phyloP scores from a whole-genome alignment of 1,284 basidiomycete genomes.

The Hymenochaete sp. region DNA sequence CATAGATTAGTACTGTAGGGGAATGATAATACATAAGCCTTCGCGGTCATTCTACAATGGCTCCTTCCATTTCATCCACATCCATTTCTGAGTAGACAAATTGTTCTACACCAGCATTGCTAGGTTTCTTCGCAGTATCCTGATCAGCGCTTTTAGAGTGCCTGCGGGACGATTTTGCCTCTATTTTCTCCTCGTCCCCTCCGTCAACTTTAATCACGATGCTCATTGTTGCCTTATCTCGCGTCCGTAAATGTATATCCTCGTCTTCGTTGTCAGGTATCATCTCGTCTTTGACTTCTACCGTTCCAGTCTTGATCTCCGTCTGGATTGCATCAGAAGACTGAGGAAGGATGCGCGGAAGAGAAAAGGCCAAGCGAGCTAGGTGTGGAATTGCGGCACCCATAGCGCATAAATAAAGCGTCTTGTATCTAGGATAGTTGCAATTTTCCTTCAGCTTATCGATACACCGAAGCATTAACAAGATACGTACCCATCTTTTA shows the following conservation, averaged over 20 bases:
- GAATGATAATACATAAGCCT: not conserved
- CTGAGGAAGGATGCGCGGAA: constrained; percentile 71
- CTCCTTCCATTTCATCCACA: constrained; percentile 27
- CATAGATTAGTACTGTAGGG: constrained; percentile 35
- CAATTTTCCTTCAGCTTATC: too few species aligned
- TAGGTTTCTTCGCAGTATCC: constrained; percentile 4
- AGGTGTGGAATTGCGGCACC: constrained; percentile 84
- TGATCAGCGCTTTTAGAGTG: constrained; percentile 12
- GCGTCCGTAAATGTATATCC: constrained; percentile 54
- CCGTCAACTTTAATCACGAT: constrained; percentile 55
- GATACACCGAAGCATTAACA: not conserved
- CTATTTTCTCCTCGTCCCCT: constrained; percentile 34
- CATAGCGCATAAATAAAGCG: constrained; percentile 71
- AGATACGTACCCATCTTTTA: constrained; percentile 64
- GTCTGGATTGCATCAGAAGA: constrained; percentile 54
- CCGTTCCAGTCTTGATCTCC: constrained; percentile 66
- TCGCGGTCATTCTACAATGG: constrained; percentile 1
- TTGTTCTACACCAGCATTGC: constrained; percentile 17
- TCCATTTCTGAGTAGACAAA: constrained; percentile 31
- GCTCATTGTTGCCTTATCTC: constrained; percentile 58
- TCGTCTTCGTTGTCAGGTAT: constrained; percentile 68
- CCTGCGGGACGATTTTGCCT: constrained; percentile 15
- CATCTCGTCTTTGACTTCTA: constrained; percentile 74
- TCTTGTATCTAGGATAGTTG: constrained; percentile 59
- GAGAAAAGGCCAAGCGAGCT: constrained; percentile 58